Base-by-base conservation (phyloP, 2,329 filamentous ascomycete species). In the Epichloe glyceriae region DNA sequence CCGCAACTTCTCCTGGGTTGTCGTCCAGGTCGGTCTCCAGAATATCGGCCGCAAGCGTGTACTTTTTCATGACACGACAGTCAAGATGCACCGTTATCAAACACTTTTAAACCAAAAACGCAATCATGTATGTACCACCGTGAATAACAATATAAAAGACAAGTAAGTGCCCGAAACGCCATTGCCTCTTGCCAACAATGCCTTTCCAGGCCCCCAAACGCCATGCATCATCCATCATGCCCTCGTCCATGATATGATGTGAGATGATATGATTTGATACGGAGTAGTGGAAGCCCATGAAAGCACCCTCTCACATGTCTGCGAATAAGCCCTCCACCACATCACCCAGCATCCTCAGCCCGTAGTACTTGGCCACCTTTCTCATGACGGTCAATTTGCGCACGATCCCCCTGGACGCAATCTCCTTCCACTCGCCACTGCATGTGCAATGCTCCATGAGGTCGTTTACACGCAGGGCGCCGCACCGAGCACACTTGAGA, bases 371-470 rank as follows among this genome's bases (percentile, higher is more conserved):
- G 7, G 87, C 87, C 46, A 95, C 90, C 49, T 78, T 82, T 57
- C 73, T 75, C 67, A 88, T 83, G 4, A 95, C 85, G 41, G 66
- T 74, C 60, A 97, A 60, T 62, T 72, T 77, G 63, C 73, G 79
- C 61, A 78, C 67, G 26, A 91, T 70, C 85, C 33, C 79, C 56
- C 76, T 74, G 57, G 83, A 78, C 53, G 90, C 74, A 19, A 82
- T 87, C 56, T 80, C 80, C 17, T 75, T 76, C 93, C 93, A 98
- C 53, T 79, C 78, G 3, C 93, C 93, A 54, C 87, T 88, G 72
- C 93, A 98, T 11, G 83, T 85, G 68, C 94, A 98, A 67, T 97
- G 90, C 66, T 96, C 91, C 82, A 93, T 89, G 60, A 97, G 94
- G 61, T 96, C 91, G 64, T 95, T 97, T 40, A 87, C 75, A 62